These are phyloP conservation scores for Zangia roseola DNA, from an alignment of 768 basidiomycete genomes.

Conservation along the genomic window DNA sequence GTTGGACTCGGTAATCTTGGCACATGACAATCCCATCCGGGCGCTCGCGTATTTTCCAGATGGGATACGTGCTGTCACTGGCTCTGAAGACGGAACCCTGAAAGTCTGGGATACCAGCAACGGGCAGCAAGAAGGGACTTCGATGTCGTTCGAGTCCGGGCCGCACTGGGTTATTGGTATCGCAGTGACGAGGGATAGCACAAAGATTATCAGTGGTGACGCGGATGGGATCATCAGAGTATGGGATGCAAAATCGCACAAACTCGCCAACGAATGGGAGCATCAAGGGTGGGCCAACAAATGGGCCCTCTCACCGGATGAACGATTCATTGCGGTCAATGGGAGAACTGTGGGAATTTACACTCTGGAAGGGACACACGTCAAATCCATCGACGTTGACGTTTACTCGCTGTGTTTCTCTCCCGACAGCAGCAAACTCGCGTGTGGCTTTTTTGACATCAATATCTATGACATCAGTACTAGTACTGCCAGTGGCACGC, in stretches of 20 bases:
- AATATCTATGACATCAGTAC: too few species aligned
- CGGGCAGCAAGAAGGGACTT: background rate
- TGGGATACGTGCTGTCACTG: background rate
- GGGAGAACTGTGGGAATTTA: background rate
- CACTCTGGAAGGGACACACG: background rate
- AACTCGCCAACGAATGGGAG: background rate
- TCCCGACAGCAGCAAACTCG: too few species aligned
- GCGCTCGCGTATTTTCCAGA: background rate
- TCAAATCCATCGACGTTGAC: too few species aligned
- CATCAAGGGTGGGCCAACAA: accelerated
- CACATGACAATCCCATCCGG: too few species aligned
- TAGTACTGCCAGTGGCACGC: too few species aligned
- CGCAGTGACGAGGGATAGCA: constrained; percentile 1
- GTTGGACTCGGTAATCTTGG: too few species aligned
- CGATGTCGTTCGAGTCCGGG: background rate
- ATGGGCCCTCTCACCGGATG: constrained; percentile 2
- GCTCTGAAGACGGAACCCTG: background rate
- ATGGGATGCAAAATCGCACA: background rate
- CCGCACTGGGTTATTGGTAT: too few species aligned
- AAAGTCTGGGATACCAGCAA: background rate
- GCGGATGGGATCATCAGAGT: background rate
- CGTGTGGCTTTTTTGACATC: too few species aligned
- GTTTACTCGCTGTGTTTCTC: too few species aligned
- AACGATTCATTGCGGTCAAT: background rate
- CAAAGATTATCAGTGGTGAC: background rate